Conservation (phyloP, 306 rosid genomes). For the Pterocarpus santalinus region DNA sequence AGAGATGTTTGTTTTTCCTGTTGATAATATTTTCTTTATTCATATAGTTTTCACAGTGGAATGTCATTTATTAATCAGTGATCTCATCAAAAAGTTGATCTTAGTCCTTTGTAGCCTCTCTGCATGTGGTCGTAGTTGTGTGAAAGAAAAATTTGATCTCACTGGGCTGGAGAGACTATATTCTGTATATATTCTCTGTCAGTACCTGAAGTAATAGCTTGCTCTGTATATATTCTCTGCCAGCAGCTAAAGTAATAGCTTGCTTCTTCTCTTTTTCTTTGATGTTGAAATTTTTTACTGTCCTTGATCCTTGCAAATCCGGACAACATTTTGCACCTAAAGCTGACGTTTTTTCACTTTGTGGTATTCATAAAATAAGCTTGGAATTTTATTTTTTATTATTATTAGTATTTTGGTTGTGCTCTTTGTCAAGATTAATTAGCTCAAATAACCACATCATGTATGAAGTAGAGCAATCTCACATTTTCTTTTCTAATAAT, state of each 20-base stretch:
- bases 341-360: too few species aligned
- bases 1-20: background rate
- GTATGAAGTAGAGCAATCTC: background rate
- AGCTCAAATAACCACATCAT: background rate
- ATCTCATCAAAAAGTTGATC: background rate
- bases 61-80: background rate
- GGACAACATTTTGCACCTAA: too few species aligned
- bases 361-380: too few species aligned
- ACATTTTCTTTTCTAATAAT: conserved; percentile 10
- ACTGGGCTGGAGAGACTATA: background rate
- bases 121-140: background rate
- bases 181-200: background rate
- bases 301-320: too few species aligned
- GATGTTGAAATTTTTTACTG: too few species aligned
- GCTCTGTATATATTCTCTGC: background rate
- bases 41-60: background rate
- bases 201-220: background rate
- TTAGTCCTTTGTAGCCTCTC: background rate
- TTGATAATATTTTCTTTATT: background rate
- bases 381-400: too few species aligned
- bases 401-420: background rate
- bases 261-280: too few species aligned
- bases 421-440: background rate
- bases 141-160: conserved; percentile 10
- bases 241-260: too few species aligned